Percentiles rank a stretch among this genome's conserved stretches.
phyloP scores from a whole-genome alignment of 164 flowering plant species.

The Chimonanthus salicifolius region DNA sequence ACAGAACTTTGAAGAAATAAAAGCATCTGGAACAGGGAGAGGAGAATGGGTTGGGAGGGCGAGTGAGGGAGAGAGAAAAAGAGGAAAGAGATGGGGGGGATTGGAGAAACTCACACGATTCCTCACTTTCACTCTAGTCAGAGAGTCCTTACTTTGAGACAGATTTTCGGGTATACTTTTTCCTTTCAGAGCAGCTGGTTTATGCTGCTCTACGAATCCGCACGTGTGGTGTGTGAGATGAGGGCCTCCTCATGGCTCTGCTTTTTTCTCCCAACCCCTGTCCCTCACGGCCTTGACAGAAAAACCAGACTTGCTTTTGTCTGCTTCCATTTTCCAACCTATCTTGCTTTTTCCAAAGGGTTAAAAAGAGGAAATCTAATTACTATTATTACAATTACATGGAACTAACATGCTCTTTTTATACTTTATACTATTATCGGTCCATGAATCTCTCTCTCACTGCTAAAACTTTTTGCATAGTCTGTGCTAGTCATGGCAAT shows the following conservation, averaged over 20 bases:
- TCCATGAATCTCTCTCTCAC: background rate
- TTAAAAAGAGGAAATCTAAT: too few species aligned
- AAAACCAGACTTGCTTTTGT: background rate
- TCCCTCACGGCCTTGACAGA: background rate
- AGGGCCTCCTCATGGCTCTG: background rate
- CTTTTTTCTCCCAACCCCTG: background rate
- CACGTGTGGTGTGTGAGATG: background rate
- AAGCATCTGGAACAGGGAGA: background rate
- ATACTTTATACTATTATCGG: background rate
- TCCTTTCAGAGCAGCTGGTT: background rate
- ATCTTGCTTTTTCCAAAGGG: background rate
- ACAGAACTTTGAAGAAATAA: slow-evolving; percentile 6
- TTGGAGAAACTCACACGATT: slow-evolving; percentile 4
- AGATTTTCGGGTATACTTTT: background rate
- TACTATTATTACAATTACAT: too few species aligned
- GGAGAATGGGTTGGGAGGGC: background rate
- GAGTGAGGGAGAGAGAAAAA: background rate
- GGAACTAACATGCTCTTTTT: background rate
- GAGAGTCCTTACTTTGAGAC: slow-evolving; percentile 17
- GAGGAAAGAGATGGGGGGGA: background rate
- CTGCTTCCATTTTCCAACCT: background rate
- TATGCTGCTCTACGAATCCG: background rate
- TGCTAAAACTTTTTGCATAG: background rate
- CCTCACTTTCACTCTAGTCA: slow-evolving; percentile 10
- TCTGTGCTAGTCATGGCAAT: too few species aligned